Evolutionary conservation across 2,329 filamentous ascomycete species (phyloP), one percentile per base, ranked within the genome.

Genomic region (Parafenestella ontariensis): DNA sequence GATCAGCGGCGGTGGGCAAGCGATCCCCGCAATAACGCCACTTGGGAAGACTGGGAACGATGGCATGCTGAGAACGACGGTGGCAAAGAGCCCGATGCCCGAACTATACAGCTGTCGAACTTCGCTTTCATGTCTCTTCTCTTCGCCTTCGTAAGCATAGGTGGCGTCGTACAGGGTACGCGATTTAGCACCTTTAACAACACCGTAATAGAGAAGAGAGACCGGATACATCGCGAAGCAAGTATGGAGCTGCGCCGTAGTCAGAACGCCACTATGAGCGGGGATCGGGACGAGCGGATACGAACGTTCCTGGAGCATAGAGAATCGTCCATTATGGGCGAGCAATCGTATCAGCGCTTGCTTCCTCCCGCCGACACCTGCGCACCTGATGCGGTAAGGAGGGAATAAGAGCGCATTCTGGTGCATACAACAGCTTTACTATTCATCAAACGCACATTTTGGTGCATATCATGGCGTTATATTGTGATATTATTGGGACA

Each of bases 41-140:
- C 95, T 0, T 99, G 95, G 95, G 95, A 99, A 73, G 95, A 99
- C 74, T 97, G 93, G 93, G 91, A 96, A 78, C 83, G 83, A 40
- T 78, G 76, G 75, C 72, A 76, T 56, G 51, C 62, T 21, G 64
- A 65, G 28, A 72, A 70, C 23, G 61, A 71, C 54, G 56, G 59
- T 46, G 66, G 53, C 45, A 66, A 75, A 68, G 73, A 73, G 59
- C 78, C 76, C 49, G 60, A 77, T 62, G 68, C 68, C 67, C 61
- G 73, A 71, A 59, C 83, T 84, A 65, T 87, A 47, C 90, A 87
- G 75, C 87, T 94, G 77, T 90, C 89, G 54, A 96, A 96, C 69
- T 86, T 87, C 37, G 83, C 87, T 11, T 98, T 98, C 70, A 85
- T 89, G 7, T 80, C 85, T 5, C 76, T 96, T n/a, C 78, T 98